Evolutionary conservation across 208 protist genomes (phyloP).

Genomic region (Acanthamoeba sp.): DNA sequence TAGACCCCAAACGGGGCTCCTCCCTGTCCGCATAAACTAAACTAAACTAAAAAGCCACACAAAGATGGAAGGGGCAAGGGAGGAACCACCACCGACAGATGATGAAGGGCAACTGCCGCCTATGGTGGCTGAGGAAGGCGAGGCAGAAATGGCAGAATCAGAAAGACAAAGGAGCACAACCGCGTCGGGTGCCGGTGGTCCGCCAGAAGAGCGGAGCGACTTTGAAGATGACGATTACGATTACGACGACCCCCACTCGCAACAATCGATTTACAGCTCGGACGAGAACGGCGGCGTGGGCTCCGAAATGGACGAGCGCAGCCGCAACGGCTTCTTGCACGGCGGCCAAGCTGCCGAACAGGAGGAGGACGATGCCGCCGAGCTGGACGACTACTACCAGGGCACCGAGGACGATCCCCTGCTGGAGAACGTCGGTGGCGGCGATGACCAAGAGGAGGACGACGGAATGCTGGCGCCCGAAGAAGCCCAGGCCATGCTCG

Average conservation of each 20-base stretch:
- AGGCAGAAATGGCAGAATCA: too few relatives aligned
- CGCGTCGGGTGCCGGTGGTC: too few relatives aligned
- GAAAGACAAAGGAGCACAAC: too few relatives aligned
- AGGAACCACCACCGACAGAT: too few relatives aligned
- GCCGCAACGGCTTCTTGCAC: neutral
- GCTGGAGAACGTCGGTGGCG: neutral
- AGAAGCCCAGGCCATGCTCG: neutral
- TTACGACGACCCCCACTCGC: neutral
- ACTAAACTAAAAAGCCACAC: too few relatives aligned
- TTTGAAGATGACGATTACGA: neutral
- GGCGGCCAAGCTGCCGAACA: neutral
- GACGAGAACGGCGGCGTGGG: neutral
- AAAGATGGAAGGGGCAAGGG: too few relatives aligned
- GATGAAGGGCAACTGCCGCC: too few relatives aligned
- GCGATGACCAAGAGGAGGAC: neutral
- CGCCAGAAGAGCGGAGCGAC: conserved; percentile 8
- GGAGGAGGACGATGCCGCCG: neutral
- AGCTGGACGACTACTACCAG: neutral
- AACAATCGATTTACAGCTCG: neutral
- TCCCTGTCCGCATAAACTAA: too few relatives aligned
- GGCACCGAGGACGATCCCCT: neutral
- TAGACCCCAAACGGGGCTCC: too few relatives aligned
- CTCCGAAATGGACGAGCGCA: neutral
- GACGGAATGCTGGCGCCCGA: neutral
- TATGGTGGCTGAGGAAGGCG: too few relatives aligned